Conservation (phyloP, 129 eudicot genomes). For the Flaveria bidentis region DNA sequence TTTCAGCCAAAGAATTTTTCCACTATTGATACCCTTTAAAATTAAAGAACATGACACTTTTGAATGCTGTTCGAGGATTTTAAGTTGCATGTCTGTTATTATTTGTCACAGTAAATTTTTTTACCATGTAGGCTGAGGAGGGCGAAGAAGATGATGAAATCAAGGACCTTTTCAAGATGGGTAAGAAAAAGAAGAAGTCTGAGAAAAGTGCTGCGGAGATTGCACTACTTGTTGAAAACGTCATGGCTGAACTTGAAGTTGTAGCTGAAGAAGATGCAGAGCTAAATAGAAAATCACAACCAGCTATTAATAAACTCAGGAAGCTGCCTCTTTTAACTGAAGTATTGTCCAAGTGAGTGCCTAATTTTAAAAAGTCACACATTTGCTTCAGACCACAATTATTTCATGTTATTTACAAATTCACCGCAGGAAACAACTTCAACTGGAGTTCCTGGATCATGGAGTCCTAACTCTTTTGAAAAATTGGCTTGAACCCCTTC, state of each 20-base stretch:
- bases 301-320: slow-evolving; percentile 89
- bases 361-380: slow-evolving; percentile 1
- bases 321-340: slow-evolving; percentile 87
- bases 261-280: slow-evolving; percentile 92
- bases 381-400: background rate
- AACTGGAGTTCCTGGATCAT: slow-evolving; percentile 88
- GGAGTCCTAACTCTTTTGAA: slow-evolving; percentile 82
- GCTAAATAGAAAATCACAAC: slow-evolving; percentile 65
- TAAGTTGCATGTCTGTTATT: slow-evolving; percentile 21
- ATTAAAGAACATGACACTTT: background rate
- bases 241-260: slow-evolving; percentile 93
- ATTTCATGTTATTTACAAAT: slow-evolving; percentile 9
- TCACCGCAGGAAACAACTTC: slow-evolving; percentile 81
- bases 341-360: slow-evolving; percentile 78
- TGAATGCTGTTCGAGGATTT: background rate
- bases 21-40: background rate
- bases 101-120: background rate
- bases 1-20: background rate
- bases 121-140: slow-evolving; percentile 68
- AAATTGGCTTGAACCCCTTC: slow-evolving; percentile 98
- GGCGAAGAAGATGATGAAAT: slow-evolving; percentile 94
- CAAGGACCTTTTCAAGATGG: slow-evolving; percentile 64
- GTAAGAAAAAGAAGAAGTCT: slow-evolving; percentile 82
- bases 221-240: slow-evolving; percentile 79
- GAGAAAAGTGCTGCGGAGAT: slow-evolving; percentile 91